Evolutionary conservation across 176 grass and related monocot species (phyloP).

Genomic region (Musa itinerans): DNA sequence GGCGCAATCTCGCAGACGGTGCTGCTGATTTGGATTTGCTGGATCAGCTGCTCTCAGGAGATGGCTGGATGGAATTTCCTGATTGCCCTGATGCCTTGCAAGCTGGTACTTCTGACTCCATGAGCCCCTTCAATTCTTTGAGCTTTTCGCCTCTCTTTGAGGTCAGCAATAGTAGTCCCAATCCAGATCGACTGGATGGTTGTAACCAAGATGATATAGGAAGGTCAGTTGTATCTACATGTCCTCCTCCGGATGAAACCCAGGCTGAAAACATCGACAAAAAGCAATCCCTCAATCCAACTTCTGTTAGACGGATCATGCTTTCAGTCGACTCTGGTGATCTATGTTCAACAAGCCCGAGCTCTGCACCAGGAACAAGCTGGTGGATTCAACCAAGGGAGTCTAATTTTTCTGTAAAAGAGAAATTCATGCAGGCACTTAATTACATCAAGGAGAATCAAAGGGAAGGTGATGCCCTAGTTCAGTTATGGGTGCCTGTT

Average conservation of each 20-base stretch:
- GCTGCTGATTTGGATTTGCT: slow-evolving; percentile 58
- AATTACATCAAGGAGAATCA: slow-evolving; percentile 45
- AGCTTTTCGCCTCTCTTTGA: slow-evolving; percentile 33
- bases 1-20: slow-evolving; percentile 28
- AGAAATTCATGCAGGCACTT: slow-evolving; percentile 46
- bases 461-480: slow-evolving; percentile 44
- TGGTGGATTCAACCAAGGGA: slow-evolving; percentile 22
- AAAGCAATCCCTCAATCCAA: too few relatives aligned
- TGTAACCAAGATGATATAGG: background rate
- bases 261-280: too few relatives aligned
- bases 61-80: too few relatives aligned
- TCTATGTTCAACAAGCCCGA: background rate
- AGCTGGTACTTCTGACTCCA: slow-evolving; percentile 23
- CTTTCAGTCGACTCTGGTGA: background rate
- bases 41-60: slow-evolving; percentile 49
- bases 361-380: slow-evolving; percentile 1
- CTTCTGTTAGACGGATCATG: background rate
- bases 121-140: slow-evolving; percentile 15
- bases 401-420: slow-evolving; percentile 25
- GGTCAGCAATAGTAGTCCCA: slow-evolving; percentile 18
- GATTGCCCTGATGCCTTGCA: slow-evolving; percentile 53
- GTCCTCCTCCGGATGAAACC: too few relatives aligned
- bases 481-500: slow-evolving; percentile 75
- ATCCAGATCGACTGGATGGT: background rate
- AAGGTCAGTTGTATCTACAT: too few relatives aligned